These are phyloP conservation scores for Ophiostoma perfectum DNA, from an alignment of 2,329 filamentous ascomycete genomes.

Conservation along the genomic window DNA sequence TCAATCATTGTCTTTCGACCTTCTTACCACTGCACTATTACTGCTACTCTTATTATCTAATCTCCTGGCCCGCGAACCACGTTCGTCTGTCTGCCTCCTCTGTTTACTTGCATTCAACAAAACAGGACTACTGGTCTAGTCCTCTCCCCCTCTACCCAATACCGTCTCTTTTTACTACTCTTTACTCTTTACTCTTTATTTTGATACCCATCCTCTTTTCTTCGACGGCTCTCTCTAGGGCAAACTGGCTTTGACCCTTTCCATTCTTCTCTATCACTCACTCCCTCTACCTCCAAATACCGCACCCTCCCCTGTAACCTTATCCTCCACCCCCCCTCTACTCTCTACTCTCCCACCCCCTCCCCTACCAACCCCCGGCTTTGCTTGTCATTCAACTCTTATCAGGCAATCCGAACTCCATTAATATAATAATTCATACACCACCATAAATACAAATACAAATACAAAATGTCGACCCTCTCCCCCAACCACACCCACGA, in stretches of 20 bases:
- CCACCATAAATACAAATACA: constrained; percentile 27
- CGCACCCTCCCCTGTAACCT: constrained; percentile 6
- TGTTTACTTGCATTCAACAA: background rate
- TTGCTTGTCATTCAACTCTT: constrained; percentile 27
- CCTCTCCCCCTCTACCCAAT: constrained; percentile 13
- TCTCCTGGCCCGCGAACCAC: constrained; percentile 24
- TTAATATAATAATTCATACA: constrained; percentile 26
- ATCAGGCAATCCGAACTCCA: constrained; percentile 18
- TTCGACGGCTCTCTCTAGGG: constrained; percentile 19
- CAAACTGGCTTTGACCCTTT: constrained; percentile 25
- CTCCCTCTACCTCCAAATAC: constrained; percentile 9
- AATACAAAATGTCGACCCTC: constrained; percentile 60
- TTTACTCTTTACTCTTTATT: background rate
- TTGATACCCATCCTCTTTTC: constrained; percentile 18
- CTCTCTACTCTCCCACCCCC: constrained; percentile 22
- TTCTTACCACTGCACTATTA: constrained; percentile 25
- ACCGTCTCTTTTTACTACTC: background rate
- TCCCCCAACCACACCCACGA: constrained; percentile 49
- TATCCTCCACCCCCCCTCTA: constrained; percentile 23
- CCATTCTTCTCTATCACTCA: background rate
- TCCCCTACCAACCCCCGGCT: constrained; percentile 26
- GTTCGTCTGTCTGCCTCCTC: constrained; percentile 1
- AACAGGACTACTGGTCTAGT: constrained; percentile 24
- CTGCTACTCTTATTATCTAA: constrained; percentile 22
- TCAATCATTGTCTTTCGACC: constrained; percentile 37